Base-by-base conservation (phyloP, 352 stramenopile species). In the Phytophthora citricola region DNA sequence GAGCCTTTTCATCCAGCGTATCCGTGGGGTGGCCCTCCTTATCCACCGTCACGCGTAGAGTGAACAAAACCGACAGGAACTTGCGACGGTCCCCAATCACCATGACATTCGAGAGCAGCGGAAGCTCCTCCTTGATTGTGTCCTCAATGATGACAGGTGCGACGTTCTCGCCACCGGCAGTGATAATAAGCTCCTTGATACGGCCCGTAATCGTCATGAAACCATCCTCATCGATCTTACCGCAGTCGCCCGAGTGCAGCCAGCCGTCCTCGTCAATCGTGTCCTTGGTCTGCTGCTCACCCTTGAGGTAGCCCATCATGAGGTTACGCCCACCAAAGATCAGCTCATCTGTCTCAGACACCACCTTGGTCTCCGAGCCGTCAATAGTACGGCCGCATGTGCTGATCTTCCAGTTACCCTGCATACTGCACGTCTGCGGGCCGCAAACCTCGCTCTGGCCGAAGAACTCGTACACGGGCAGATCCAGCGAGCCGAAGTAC, bases 151-250 rank as follows among this genome's bases (percentile, higher is more conserved):
- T 77, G 5, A 97, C 90, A 45, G 96, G 96, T 17, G 96, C 81
- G 12, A 99, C 87, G 77, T 99, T 99, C 70, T 99, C 96, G 31
- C 96, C 96, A 67, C 96, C 96, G n/a, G 96, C 95, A 39, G 94
- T 98, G 62, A 98, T 92, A 54, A 98, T 96, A 17, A 98, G 67
- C 73, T 99, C 96, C 75, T 99, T 99, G 78, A 98, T 98, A 57
- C 96, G 92, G 17, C 96, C 96, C 14, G 96, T 99, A 58, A 99
- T 98, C 43, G 71, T 82, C 80, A 98, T 89, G 71, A 99, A 98
- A n/a, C 94, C 91, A 38, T 94, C 76, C 26, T 91, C 78, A 57
- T 98, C 94, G 17, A 97, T 85, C 54, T 92, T 87, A 20, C 89
- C 96, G 39, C 93, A 95, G 68, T 99, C 96, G 22, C 96, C 96